These are phyloP conservation scores for Actinomortierella ambigua DNA, from an alignment of 371 early-diverging fungal species.

Conservation along the genomic window DNA sequence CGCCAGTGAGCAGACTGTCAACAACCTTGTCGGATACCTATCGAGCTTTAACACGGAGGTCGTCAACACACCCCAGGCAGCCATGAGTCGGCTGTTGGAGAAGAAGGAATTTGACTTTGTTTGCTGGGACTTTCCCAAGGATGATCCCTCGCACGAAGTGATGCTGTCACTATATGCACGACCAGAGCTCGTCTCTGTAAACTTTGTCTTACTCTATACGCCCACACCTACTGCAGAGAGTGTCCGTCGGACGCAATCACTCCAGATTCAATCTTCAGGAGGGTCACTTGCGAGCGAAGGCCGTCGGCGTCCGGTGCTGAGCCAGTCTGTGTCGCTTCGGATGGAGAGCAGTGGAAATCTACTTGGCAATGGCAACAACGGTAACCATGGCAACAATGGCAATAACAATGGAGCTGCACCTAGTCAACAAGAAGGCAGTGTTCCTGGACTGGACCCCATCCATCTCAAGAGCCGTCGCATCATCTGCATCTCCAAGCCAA, in stretches of 20 bases:
- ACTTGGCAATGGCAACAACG: background rate
- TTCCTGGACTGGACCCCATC: slow-evolving; percentile 26
- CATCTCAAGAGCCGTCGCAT: slow-evolving; percentile 34
- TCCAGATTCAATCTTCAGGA: slow-evolving; percentile 22
- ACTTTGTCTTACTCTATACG: slow-evolving; percentile 36
- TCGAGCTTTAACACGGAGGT: slow-evolving; percentile 40
- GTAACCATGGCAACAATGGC: background rate
- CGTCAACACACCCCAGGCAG: slow-evolving; percentile 26
- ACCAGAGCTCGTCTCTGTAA: slow-evolving; percentile 30
- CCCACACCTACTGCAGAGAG: slow-evolving; percentile 14
- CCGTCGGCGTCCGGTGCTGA: slow-evolving; percentile 19
- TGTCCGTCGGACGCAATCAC: slow-evolving; percentile 34
- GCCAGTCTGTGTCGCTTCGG: slow-evolving; percentile 28
- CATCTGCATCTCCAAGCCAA: slow-evolving; percentile 41
- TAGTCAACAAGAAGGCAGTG: slow-evolving; percentile 4
- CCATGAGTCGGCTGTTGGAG: slow-evolving; percentile 34
- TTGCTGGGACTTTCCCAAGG: slow-evolving; percentile 43
- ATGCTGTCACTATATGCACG: slow-evolving; percentile 36
- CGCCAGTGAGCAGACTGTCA: slow-evolving; percentile 29
- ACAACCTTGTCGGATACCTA: slow-evolving; percentile 19
- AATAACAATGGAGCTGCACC: background rate
- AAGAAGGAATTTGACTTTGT: slow-evolving; percentile 43
- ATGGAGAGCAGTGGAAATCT: slow-evolving; percentile 7
- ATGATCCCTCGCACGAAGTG: slow-evolving; percentile 25
- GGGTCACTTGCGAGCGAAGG: slow-evolving; percentile 5